Evolutionary conservation across 768 basidiomycete genomes (phyloP).

Genomic region (Pulveroboletus ravenelii): DNA sequence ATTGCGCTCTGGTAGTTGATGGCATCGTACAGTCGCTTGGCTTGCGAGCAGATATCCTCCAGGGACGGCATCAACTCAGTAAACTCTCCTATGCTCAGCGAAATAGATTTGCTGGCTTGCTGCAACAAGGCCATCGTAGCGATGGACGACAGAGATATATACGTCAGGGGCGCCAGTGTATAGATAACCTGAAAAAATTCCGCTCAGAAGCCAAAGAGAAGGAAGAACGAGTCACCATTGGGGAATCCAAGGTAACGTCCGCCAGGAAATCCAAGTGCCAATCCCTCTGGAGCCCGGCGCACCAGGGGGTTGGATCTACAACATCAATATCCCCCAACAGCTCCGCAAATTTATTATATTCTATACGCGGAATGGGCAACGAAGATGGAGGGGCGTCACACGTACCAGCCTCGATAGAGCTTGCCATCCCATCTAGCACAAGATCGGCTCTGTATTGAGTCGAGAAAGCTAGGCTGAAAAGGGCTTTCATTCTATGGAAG

Average conservation of each 20-base stretch:
- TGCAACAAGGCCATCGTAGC: slow-evolving; percentile 34
- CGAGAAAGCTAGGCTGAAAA: slow-evolving; percentile 38
- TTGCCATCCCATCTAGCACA: slow-evolving; percentile 34
- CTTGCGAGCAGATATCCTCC: slow-evolving; percentile 10
- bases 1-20: slow-evolving; percentile 18
- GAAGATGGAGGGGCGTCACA: background rate
- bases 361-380: slow-evolving; percentile 19
- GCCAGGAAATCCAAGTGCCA: slow-evolving; percentile 37
- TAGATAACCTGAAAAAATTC: slow-evolving; percentile 18
- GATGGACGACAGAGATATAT: slow-evolving; percentile 28
- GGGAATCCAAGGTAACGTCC: slow-evolving; percentile 29
- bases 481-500: slow-evolving; percentile 36
- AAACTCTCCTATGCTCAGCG: slow-evolving; percentile 14
- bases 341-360: slow-evolving; percentile 32
- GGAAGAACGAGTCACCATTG: slow-evolving; percentile 27
- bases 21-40: slow-evolving; percentile 19
- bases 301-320: slow-evolving; percentile 25
- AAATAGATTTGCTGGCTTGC: slow-evolving; percentile 24
- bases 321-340: slow-evolving; percentile 28
- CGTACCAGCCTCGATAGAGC: slow-evolving; percentile 31
- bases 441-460: slow-evolving; percentile 32
- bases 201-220: background rate
- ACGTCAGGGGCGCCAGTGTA: slow-evolving; percentile 17
- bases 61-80: slow-evolving; percentile 4
- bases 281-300: slow-evolving; percentile 6